Evolutionary conservation across 2,329 filamentous ascomycete species (phyloP).

Genomic region (Triangularia setosa): DNA sequence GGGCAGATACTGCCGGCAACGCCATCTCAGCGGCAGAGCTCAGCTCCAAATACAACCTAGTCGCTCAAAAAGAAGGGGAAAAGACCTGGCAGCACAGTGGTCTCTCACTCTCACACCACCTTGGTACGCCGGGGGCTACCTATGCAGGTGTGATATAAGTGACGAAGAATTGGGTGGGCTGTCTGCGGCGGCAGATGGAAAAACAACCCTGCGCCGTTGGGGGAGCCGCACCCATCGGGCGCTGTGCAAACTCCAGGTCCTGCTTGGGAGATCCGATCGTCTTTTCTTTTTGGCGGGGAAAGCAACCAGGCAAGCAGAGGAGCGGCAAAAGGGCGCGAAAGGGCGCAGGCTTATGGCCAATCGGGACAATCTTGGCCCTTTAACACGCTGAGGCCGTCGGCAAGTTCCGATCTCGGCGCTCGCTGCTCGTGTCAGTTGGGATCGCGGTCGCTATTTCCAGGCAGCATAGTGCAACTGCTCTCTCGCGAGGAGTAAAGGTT

Average conservation of each 20-base stretch:
- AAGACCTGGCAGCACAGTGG: not conserved
- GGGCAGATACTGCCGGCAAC: not conserved
- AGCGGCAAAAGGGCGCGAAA: not conserved
- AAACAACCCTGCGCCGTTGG: not conserved
- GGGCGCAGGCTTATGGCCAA: constrained; percentile 20
- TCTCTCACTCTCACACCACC: not conserved
- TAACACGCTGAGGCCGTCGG: constrained; percentile 15
- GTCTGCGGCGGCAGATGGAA: constrained; percentile 6
- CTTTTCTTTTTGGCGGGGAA: constrained; percentile 11
- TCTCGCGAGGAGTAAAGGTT: constrained; percentile 5
- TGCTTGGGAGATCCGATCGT: not conserved
- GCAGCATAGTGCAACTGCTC: not conserved
- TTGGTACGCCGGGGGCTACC: not conserved
- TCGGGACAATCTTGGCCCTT: constrained; percentile 20
- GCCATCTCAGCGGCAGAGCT: not conserved
- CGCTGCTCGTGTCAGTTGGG: not conserved
- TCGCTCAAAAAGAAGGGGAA: not conserved
- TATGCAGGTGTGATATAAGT: constrained; percentile 10
- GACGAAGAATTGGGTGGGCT: constrained; percentile 4
- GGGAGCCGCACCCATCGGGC: constrained; percentile 15
- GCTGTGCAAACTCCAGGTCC: not conserved
- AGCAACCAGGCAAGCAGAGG: not conserved
- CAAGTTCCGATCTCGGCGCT: constrained; percentile 26
- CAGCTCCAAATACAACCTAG: not conserved
- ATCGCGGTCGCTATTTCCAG: not conserved